Evolutionary conservation across 306 rosid genomes (phyloP).

Genomic region (Quercus wislizeni): DNA sequence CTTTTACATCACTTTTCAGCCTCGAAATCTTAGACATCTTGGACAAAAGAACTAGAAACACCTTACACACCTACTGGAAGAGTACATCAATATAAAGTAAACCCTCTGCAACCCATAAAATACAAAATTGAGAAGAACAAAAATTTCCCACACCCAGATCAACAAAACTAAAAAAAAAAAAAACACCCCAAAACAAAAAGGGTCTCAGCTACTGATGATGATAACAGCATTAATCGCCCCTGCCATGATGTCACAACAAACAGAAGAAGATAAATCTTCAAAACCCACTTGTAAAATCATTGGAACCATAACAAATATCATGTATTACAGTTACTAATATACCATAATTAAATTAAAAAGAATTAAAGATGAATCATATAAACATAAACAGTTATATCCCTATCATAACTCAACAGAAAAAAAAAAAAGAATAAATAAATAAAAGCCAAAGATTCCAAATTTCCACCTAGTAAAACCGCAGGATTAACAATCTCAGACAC

Average conservation of each 20-base stretch:
- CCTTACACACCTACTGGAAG: background rate
- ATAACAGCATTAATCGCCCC: conserved; percentile 1
- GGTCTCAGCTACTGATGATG: background rate
- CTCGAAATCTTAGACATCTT: background rate
- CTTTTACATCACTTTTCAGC: background rate
- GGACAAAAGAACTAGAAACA: background rate
- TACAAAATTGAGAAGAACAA: background rate
- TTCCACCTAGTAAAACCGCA: background rate
- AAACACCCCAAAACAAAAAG: background rate
- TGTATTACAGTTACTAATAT: background rate
- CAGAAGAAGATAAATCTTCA: conserved; percentile 1
- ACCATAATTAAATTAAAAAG: background rate
- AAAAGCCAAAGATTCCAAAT: background rate
- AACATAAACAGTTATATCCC: background rate
- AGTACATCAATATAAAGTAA: background rate
- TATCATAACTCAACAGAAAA: background rate
- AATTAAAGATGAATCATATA: background rate
- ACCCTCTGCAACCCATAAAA: conserved; percentile 10
- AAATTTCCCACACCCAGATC: background rate
- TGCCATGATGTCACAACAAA: background rate
- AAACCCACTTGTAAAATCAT: background rate
- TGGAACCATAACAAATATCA: background rate
- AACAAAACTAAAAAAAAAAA: background rate
- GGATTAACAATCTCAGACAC: background rate
- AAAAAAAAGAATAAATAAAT: background rate